phyloP scores from a whole-genome alignment of 108 stramenopile genomes.

The Fragilaria crotonensis region DNA sequence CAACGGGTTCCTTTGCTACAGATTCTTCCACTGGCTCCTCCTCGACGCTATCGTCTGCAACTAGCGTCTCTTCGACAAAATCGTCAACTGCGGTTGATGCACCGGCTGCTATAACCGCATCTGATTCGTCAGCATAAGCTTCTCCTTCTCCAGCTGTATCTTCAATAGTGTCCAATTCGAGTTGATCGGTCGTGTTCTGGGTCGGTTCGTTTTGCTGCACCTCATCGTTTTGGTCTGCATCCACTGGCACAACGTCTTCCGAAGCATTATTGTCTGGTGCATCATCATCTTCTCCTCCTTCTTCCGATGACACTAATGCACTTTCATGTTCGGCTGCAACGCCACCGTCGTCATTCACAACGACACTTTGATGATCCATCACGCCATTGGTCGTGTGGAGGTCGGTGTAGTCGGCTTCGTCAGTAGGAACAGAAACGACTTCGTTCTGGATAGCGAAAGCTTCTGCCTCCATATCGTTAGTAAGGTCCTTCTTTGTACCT shows the following conservation, averaged over 20 bases:
- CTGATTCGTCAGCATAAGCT: background rate
- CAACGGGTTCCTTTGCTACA: background rate
- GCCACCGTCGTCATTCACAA: conserved; percentile 7
- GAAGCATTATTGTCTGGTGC: background rate
- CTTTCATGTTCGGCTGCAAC: conserved; percentile 7
- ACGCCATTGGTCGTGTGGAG: background rate
- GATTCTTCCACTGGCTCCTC: background rate
- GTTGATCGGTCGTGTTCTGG: background rate
- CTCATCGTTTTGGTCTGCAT: background rate
- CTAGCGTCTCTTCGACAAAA: background rate
- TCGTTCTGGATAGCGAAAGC: background rate
- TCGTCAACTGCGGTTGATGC: background rate
- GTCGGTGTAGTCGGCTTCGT: background rate
- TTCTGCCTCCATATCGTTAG: background rate
- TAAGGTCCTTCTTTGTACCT: background rate
- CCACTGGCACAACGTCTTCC: background rate
- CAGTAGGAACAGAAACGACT: background rate
- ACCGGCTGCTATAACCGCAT: background rate
- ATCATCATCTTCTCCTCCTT: conserved; percentile 3
- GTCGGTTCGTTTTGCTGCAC: background rate
- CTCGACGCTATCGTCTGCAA: background rate
- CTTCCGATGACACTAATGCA: background rate
- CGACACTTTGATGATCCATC: conserved; percentile 5
- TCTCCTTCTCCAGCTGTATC: background rate
- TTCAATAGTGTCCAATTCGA: too few species aligned